Conservation (phyloP, 2,329 filamentous ascomycete genomes). For the Hawksworthiomyces lignivorus region DNA sequence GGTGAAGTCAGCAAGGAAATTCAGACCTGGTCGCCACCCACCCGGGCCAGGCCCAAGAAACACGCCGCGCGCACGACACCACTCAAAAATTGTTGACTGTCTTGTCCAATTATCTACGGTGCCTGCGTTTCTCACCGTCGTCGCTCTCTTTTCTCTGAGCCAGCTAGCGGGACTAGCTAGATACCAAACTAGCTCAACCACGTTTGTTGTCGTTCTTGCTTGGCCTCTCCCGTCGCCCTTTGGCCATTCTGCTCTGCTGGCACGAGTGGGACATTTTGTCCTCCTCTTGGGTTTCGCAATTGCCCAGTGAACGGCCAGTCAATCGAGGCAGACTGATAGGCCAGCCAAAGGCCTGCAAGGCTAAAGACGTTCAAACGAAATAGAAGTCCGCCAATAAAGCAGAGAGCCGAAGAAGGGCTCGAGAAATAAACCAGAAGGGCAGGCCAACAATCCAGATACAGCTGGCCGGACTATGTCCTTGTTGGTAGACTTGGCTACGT, state of each 20-base stretch:
- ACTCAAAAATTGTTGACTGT: background rate
- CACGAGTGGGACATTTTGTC: too few relatives aligned
- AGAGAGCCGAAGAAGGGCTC: too few relatives aligned
- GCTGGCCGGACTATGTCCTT: background rate
- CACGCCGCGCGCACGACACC: constrained; percentile 1
- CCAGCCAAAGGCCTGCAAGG: too few relatives aligned
- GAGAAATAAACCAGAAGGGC: too few relatives aligned
- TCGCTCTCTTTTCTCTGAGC: background rate
- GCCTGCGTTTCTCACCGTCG: background rate
- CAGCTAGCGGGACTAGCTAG: constrained; percentile 6
- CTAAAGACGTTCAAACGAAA: too few relatives aligned
- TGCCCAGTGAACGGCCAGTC: too few relatives aligned
- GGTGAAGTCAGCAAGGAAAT: background rate
- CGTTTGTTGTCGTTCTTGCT: background rate
- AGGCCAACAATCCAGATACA: background rate
- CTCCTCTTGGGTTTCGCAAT: too few relatives aligned
- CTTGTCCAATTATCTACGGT: constrained; percentile 5
- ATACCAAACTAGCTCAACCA: too few relatives aligned
- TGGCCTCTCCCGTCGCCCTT: background rate
- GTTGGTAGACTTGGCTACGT: too few relatives aligned
- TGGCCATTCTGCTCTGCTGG: constrained; percentile 2
- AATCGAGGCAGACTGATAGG: too few relatives aligned
- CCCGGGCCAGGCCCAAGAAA: constrained; percentile 1
- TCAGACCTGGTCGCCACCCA: background rate
- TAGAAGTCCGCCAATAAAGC: too few relatives aligned